Evolutionary conservation across 139 green algal genomes (phyloP).

Genomic region (Yamagishiella unicocca): DNA sequence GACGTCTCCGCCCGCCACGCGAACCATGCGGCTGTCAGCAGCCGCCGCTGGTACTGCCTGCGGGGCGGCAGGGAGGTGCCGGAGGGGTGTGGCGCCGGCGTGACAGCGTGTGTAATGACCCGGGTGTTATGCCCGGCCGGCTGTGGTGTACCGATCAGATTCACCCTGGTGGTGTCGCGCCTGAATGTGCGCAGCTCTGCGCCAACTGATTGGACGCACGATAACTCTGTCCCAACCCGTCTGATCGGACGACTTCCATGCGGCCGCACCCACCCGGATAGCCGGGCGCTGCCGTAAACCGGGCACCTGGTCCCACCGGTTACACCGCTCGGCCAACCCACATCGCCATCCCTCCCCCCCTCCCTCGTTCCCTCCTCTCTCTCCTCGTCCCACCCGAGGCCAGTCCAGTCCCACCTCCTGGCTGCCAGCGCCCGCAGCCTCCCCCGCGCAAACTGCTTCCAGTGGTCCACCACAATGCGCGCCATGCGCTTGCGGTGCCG

Average conservation of each 20-base stretch:
- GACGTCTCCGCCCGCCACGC: conserved; percentile 17
- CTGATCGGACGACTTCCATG: too few relatives aligned
- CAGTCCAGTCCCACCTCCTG: not conserved
- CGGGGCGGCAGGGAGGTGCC: not conserved
- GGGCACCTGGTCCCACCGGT: too few relatives aligned
- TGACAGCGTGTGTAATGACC: too few relatives aligned
- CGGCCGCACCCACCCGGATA: too few relatives aligned
- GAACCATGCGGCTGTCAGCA: conserved; percentile 38
- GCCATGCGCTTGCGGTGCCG: conserved; percentile 60
- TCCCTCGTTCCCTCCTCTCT: not conserved
- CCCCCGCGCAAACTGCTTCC: conserved; percentile 55
- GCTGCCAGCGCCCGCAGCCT: conserved; percentile 47
- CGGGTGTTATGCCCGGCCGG: too few relatives aligned
- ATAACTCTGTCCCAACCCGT: too few relatives aligned
- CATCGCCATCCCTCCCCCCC: not conserved
- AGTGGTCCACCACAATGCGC: conserved; percentile 63
- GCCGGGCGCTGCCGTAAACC: too few relatives aligned
- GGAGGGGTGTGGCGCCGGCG: too few relatives aligned
- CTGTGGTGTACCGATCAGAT: too few relatives aligned
- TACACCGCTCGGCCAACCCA: too few relatives aligned
- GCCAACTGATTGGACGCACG: too few relatives aligned
- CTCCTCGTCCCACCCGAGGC: not conserved
- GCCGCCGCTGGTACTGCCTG: conserved; percentile 36
- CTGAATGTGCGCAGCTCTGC: not conserved
- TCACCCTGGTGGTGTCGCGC: not conserved